These are phyloP conservation scores for Cicer yamashitae DNA, from an alignment of 306 rosid species.

Conservation along the genomic window DNA sequence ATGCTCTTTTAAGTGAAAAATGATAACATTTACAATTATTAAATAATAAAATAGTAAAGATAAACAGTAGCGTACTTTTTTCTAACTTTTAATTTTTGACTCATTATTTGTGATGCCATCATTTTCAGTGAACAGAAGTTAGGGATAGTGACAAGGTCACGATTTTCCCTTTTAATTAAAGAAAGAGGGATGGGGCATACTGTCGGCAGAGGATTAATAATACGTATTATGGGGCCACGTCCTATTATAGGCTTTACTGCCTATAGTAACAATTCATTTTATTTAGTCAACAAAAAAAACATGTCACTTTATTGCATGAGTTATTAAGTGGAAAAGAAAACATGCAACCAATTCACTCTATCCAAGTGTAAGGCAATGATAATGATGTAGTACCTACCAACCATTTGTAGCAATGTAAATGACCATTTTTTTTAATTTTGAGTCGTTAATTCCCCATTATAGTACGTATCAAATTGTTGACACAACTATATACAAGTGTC, in stretches of 20 bases:
- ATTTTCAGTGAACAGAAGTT: slow-evolving; percentile 37
- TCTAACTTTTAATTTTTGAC: not conserved
- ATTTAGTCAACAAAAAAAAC: no score
- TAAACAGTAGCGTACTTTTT: no score
- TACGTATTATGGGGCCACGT: not conserved
- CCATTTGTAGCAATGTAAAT: not conserved
- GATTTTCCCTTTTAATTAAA: not conserved
- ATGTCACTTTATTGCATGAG: no score
- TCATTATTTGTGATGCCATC: not conserved
- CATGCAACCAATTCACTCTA: not conserved
- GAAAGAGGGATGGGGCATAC: not conserved
- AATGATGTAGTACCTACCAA: slow-evolving; percentile 22
- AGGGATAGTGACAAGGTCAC: not conserved
- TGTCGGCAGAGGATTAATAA: slow-evolving; percentile 26
- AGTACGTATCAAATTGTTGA: not conserved
- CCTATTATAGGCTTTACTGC: no score
- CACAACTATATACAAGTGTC: no score
- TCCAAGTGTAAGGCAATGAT: slow-evolving; percentile 34
- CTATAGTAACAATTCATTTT: no score
- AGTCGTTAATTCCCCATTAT: not conserved
- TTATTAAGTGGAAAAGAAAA: not conserved
- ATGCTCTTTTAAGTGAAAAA: no score
- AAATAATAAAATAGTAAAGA: no score
- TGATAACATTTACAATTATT: no score
- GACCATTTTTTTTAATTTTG: not conserved